Conservation (phyloP, 257 asterid species). For the Prunella vulgaris region DNA sequence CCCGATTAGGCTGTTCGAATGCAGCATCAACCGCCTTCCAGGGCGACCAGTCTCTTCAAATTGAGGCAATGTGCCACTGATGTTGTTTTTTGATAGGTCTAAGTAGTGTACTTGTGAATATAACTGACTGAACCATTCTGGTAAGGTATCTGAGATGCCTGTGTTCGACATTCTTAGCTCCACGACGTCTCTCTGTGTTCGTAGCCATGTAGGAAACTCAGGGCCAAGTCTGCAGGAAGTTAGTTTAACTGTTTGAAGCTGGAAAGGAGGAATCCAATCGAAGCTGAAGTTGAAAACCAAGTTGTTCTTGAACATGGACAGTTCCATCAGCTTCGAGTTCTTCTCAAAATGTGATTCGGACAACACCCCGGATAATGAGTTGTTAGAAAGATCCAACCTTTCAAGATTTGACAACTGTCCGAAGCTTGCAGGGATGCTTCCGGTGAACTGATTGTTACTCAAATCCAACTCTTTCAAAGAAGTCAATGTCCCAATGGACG, state of each 20-base stretch:
- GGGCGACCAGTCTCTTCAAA: constrained; percentile 14
- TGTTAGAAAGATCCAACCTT: constrained; percentile 21
- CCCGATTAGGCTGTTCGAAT: constrained; percentile 10
- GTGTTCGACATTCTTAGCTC: constrained; percentile 13
- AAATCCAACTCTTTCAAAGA: constrained; percentile 20
- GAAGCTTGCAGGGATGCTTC: constrained; percentile 18
- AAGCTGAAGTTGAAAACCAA: constrained; percentile 9
- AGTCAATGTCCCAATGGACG: constrained; percentile 9
- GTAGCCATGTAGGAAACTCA: constrained; percentile 22
- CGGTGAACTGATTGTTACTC: constrained; percentile 7
- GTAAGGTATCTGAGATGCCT: constrained; percentile 16
- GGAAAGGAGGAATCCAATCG: constrained; percentile 22
- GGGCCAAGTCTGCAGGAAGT: constrained; percentile 21
- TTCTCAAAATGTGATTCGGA: constrained; percentile 14
- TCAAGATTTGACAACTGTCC: constrained; percentile 21
- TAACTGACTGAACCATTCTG: constrained; percentile 10
- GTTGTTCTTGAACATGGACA: constrained; percentile 18
- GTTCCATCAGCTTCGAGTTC: constrained; percentile 1
- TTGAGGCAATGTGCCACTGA: constrained; percentile 14
- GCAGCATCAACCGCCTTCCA: constrained; percentile 19
- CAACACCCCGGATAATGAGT: constrained; percentile 19
- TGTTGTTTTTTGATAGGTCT: constrained; percentile 24
- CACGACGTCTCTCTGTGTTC: constrained; percentile 4
- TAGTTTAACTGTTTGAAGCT: constrained; percentile 13
- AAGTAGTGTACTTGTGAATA: constrained; percentile 17